A percentile compares a stretch with the other conserved stretches of the same genome.
phyloP scores from a whole-genome alignment of 345 rosid genomes.

The Euphorbia tirucalli region DNA sequence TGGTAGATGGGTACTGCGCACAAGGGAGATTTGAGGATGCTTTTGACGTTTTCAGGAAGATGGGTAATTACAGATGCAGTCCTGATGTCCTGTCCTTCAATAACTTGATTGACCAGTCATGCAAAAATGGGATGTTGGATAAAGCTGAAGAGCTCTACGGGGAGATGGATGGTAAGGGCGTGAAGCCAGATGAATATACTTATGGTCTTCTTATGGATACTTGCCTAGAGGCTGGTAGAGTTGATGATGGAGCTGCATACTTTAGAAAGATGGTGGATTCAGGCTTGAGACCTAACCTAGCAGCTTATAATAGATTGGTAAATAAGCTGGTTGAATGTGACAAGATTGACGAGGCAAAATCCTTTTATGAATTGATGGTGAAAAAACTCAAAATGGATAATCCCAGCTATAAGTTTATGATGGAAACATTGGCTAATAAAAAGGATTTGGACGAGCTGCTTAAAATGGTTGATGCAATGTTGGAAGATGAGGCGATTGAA shows the following conservation, averaged over 20 bases:
- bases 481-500: conserved; percentile 63
- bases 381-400: conserved; percentile 83
- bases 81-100: conserved; percentile 69
- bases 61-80: conserved; percentile 60
- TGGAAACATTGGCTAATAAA: conserved; percentile 58
- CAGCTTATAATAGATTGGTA: conserved; percentile 66
- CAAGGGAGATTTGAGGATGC: conserved; percentile 66
- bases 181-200: conserved; percentile 83
- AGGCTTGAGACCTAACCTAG: conserved; percentile 69
- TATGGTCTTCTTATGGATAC: conserved; percentile 70
- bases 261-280: conserved; percentile 68
- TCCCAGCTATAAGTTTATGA: conserved; percentile 71
- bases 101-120: conserved; percentile 76
- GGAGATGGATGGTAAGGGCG: conserved; percentile 77
- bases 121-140: conserved; percentile 57
- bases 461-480: conserved; percentile 62
- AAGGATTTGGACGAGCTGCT: conserved; percentile 72
- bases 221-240: conserved; percentile 54
- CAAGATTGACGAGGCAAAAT: conserved; percentile 74
- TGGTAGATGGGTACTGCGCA: conserved; percentile 70
- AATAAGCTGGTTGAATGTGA: conserved; percentile 58
- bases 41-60: conserved; percentile 59
- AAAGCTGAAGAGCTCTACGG: conserved; percentile 71
- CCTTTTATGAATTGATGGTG: conserved; percentile 72
- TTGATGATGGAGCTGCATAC: conserved; percentile 79